These are phyloP conservation scores for Nannochloris sp. DNA, from an alignment of 139 green algal genomes.

Conservation along the genomic window DNA sequence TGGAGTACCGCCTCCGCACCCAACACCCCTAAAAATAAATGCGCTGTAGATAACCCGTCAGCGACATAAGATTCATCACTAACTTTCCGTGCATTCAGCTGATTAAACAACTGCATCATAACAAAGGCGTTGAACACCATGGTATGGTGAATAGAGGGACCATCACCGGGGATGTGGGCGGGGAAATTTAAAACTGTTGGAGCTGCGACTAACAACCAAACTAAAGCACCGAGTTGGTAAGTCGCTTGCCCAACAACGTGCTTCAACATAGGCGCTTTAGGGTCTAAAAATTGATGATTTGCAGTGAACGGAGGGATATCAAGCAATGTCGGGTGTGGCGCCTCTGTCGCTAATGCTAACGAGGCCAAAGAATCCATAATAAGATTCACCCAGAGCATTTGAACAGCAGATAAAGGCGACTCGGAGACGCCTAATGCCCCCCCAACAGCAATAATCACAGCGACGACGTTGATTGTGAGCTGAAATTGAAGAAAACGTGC, in stretches of 20 bases:
- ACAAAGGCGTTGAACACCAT: constrained; percentile 87
- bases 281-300: constrained; percentile 29
- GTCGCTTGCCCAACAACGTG: constrained; percentile 54
- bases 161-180: constrained; percentile 2
- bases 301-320: constrained; percentile 54
- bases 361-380: constrained; percentile 85
- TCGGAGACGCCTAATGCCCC: constrained; percentile 50
- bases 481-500: constrained; percentile 84
- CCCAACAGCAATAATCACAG: constrained; percentile 48
- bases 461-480: constrained; percentile 74
- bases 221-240: constrained; percentile 71
- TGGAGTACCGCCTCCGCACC: constrained; percentile 19
- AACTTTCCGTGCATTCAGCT: constrained; percentile 77
- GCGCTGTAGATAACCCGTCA: constrained; percentile 46
- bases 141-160: constrained; percentile 46
- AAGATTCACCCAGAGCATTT: constrained; percentile 87
- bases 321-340: constrained; percentile 56
- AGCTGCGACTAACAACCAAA: constrained; percentile 40
- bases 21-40: constrained; percentile 62
- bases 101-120: constrained; percentile 64
- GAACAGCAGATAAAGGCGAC: constrained; percentile 63
- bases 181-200: constrained; percentile 33
- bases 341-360: constrained; percentile 73
- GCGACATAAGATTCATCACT: constrained; percentile 53
- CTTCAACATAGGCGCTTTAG: constrained; percentile 25